Evolutionary conservation across 768 basidiomycete species (phyloP).

Genomic region (Lanmaoa rubissima): DNA sequence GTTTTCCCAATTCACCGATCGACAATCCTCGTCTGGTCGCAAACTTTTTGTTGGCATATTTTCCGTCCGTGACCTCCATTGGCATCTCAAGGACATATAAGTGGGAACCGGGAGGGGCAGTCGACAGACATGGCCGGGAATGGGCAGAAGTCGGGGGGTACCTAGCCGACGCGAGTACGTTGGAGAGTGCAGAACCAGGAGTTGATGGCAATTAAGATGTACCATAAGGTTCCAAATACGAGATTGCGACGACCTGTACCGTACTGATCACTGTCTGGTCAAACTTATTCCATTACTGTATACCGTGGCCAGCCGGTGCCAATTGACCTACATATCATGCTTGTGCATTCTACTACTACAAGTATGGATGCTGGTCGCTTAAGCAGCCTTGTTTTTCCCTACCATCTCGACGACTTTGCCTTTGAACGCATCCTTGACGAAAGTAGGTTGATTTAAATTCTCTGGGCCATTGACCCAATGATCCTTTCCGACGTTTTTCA

Average conservation of each 20-base stretch:
- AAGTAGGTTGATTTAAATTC: slow-evolving; percentile 24
- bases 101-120: not conserved
- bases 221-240: not conserved
- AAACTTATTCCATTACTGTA: no score
- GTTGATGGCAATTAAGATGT: not conserved
- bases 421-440: slow-evolving; percentile 55
- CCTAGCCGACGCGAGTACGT: not conserved
- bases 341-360: not conserved
- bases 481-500: not conserved
- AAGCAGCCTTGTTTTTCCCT: not conserved
- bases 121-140: not conserved
- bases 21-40: not conserved
- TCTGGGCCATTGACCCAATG: not conserved
- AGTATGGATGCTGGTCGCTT: not conserved
- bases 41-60: not conserved
- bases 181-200: not conserved
- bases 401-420: slow-evolving; percentile 44
- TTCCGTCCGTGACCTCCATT: not conserved
- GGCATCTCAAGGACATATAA: not conserved
- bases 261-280: no score
- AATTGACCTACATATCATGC: no score
- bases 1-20: slow-evolving; percentile 1
- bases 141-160: not conserved
- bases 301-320: no score
- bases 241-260: not conserved